These are phyloP conservation scores for Trametopsis cervina DNA, from an alignment of 768 basidiomycete genomes.

Conservation along the genomic window DNA sequence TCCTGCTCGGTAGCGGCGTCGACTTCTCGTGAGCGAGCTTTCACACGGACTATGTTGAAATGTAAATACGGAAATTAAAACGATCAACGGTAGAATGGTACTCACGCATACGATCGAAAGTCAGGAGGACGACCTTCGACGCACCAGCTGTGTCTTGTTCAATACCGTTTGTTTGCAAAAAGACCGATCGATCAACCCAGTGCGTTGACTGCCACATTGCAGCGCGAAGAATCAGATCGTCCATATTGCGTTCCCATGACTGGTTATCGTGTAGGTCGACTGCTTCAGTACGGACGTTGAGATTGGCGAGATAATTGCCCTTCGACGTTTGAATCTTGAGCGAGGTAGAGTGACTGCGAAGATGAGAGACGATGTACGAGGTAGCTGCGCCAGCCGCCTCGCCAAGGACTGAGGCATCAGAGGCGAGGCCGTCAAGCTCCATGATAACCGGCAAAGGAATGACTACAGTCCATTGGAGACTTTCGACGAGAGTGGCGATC, in stretches of 20 bases:
- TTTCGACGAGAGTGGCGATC: conserved; percentile 72
- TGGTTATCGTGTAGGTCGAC: conserved; percentile 55
- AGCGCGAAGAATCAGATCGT: conserved; percentile 89
- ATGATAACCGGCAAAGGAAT: conserved; percentile 93
- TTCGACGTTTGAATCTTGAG: conserved; percentile 94
- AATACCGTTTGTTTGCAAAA: conserved; percentile 44
- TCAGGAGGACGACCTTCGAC: conserved; percentile 83
- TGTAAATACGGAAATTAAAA: conserved; percentile 9
- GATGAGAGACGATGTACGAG: conserved; percentile 63
- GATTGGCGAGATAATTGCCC: conserved; percentile 85
- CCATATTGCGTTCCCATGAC: conserved; percentile 72
- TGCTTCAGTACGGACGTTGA: conserved; percentile 79
- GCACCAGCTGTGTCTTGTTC: conserved; percentile 37
- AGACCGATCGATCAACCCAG: conserved; percentile 76
- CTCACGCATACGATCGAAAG: conserved; percentile 88
- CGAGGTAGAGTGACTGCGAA: conserved; percentile 66
- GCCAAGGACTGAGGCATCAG: conserved; percentile 58
- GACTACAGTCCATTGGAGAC: conserved; percentile 78
- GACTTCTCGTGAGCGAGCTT: conserved; percentile 81
- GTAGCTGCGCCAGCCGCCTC: conserved; percentile 70
- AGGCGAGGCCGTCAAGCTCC: conserved; percentile 88
- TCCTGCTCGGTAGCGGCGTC: conserved; percentile 84
- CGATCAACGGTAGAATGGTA: conserved; percentile 13
- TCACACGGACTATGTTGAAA: conserved; percentile 64
- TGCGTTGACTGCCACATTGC: conserved; percentile 93